phyloP scores from a whole-genome alignment of 2,329 filamentous ascomycete genomes.

The Aspergillus bombycis region DNA sequence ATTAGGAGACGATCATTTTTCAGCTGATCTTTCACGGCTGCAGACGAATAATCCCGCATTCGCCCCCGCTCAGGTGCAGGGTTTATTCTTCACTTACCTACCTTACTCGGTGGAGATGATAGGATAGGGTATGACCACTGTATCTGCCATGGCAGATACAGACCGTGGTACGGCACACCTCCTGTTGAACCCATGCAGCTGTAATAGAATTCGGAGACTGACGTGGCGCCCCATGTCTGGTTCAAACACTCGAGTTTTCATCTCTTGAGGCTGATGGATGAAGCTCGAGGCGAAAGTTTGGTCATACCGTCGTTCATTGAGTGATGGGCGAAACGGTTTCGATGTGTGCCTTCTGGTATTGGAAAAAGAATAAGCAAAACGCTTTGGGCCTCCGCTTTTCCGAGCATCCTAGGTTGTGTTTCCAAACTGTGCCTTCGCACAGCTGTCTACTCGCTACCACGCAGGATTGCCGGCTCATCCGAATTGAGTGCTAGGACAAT shows the following conservation, averaged over 20 bases:
- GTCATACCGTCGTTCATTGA: slow-evolving; percentile 22
- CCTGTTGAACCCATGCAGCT: slow-evolving; percentile 41
- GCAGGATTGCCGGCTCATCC: slow-evolving; percentile 28
- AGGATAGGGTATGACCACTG: slow-evolving; percentile 38
- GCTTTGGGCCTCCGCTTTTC: slow-evolving; percentile 22
- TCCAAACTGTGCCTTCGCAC: slow-evolving; percentile 15
- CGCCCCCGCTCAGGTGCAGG: slow-evolving; percentile 41
- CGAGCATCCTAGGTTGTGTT: slow-evolving; percentile 16
- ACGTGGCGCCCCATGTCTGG: slow-evolving; percentile 45
- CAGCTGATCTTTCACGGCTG: slow-evolving; percentile 47
- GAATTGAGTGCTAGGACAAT: slow-evolving; percentile 22
- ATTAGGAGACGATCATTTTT: slow-evolving; percentile 35
- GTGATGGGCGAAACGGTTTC: slow-evolving; percentile 17
- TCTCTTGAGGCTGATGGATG: slow-evolving; percentile 28
- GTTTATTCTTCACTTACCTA: slow-evolving; percentile 32
- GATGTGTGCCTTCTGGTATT: slow-evolving; percentile 14
- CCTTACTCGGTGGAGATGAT: slow-evolving; percentile 33
- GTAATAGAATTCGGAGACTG: slow-evolving; percentile 43
- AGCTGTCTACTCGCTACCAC: slow-evolving; percentile 20
- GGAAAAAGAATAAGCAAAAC: slow-evolving; percentile 16
- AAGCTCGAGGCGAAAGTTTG: slow-evolving; percentile 26
- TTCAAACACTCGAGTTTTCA: slow-evolving; percentile 27
- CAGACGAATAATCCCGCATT: slow-evolving; percentile 44
- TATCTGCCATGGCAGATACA: slow-evolving; percentile 36
- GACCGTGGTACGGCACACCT: slow-evolving; percentile 39